These are phyloP conservation scores for Plasmodium knowlesi DNA, from an alignment of 169 alveolate species.

Conservation along the genomic window DNA sequence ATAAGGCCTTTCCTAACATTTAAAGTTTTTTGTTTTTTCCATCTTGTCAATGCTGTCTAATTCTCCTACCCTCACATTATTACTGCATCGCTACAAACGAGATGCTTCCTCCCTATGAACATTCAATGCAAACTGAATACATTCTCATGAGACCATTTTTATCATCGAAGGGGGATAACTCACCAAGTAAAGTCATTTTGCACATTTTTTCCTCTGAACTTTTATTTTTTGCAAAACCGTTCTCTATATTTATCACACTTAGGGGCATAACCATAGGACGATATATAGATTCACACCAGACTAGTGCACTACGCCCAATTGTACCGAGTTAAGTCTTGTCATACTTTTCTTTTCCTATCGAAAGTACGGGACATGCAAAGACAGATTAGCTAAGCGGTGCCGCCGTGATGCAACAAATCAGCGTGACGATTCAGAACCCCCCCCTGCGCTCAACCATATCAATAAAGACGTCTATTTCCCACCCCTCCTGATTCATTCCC, in stretches of 20 bases:
- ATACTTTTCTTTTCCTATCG: neutral
- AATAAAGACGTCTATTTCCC: neutral
- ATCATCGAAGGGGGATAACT: neutral
- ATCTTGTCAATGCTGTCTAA: neutral
- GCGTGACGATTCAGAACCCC: neutral
- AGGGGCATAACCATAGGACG: neutral
- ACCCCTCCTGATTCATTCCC: neutral
- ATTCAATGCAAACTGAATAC: neutral
- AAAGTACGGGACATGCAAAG: neutral
- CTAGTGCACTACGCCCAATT: neutral
- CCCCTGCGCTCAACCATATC: neutral
- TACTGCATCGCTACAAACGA: neutral
- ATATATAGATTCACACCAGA: neutral
- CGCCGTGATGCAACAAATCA: neutral
- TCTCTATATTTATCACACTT: neutral
- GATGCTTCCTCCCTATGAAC: neutral
- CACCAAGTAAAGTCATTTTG: neutral
- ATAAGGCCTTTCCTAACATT: neutral
- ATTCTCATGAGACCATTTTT: neutral
- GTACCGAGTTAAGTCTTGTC: neutral
- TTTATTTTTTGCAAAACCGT: neutral
- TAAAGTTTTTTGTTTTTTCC: neutral
- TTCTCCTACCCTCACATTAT: neutral
- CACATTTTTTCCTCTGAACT: neutral
- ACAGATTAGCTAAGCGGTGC: neutral